Evolutionary conservation across 1,284 basidiomycete species (phyloP).

Genomic region (Exobasidium rhododendri): DNA sequence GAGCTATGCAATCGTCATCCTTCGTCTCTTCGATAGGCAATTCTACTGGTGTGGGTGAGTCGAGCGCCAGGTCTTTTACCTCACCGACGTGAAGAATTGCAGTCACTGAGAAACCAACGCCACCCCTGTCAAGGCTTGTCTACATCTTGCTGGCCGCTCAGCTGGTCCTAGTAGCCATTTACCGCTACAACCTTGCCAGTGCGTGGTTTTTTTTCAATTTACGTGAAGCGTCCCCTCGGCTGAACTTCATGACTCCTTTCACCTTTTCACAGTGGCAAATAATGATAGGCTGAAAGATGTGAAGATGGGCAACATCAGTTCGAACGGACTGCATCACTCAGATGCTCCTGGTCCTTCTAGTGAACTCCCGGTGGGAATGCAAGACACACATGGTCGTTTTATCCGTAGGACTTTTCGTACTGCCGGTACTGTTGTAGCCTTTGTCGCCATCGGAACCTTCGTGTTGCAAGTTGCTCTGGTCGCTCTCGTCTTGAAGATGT

Average conservation of each 20-base stretch:
- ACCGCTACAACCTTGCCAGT: slow-evolving; percentile 9
- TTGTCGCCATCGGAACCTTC: not conserved
- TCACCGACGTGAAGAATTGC: too few relatives aligned
- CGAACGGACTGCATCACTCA: not conserved
- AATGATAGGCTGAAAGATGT: slow-evolving; percentile 1
- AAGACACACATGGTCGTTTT: not conserved
- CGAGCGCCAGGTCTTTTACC: not conserved
- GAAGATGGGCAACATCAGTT: not conserved
- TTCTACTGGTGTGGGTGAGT: slow-evolving; percentile 31
- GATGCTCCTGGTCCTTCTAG: not conserved
- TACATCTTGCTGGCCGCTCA: slow-evolving; percentile 10
- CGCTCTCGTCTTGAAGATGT: slow-evolving; percentile 8
- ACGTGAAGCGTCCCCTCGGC: not conserved
- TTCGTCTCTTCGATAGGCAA: slow-evolving; percentile 64
- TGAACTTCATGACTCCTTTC: not conserved
- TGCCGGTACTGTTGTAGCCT: not conserved
- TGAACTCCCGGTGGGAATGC: not conserved
- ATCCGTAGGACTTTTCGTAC: not conserved
- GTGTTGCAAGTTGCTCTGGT: not conserved
- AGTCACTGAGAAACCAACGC: not conserved
- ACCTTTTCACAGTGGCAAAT: not conserved
- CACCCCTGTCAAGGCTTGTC: slow-evolving; percentile 1
- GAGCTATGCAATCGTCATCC: slow-evolving; percentile 69
- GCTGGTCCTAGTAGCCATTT: slow-evolving; percentile 4
- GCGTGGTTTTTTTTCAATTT: not conserved